Evolutionary conservation across 306 rosid species (phyloP), one percentile per base, ranked within the genome.

Genomic region (Astragalus membranaceus): DNA sequence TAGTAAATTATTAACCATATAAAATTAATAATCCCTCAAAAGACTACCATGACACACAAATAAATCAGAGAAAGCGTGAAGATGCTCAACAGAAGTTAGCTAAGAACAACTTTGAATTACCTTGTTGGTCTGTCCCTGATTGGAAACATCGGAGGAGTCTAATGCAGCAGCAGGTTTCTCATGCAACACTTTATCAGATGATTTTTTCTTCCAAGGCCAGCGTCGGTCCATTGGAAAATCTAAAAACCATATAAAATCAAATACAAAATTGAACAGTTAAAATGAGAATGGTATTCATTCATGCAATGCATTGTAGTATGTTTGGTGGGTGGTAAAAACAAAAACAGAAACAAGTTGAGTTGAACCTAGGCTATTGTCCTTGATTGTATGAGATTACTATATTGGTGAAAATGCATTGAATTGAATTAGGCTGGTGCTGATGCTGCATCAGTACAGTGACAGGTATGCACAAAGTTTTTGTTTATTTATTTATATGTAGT

Each of bases 191-290:
- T 91, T 94, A 58, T 91, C 99, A 0, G 99, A 86, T 41, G 92
- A 86, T 63, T 95, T 95, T 77, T 95, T 95, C 96, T 95, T 95
- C 99, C 99, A 95, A 1, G 99, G 99, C 99, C 99, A 95, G 49
- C 99, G 86, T 26, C 96, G 87, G 65, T 94, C 99, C 99, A 95
- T 95, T 30, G 67, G 73, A 79, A 63, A 76, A 76, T 82, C 46
- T 26, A 60, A 61, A 33, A 16, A 14, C 30, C 30, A 49, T 3
- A 4, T 2, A 2, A 4, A 49, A 49, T 49, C 39, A 43, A 72
- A 63, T 17, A 58, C 12, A 56, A 4, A 66, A 46, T 7, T 26
- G 30, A 26, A 26, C 30, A 26, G 30, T 26, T 1, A 54, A 53
- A 67, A 57, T 8, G 68, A 11, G 33, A 44, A 56, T 36, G 68